phyloP scores from a whole-genome alignment of 2,329 filamentous ascomycete species.

The Fusarium clavum region DNA sequence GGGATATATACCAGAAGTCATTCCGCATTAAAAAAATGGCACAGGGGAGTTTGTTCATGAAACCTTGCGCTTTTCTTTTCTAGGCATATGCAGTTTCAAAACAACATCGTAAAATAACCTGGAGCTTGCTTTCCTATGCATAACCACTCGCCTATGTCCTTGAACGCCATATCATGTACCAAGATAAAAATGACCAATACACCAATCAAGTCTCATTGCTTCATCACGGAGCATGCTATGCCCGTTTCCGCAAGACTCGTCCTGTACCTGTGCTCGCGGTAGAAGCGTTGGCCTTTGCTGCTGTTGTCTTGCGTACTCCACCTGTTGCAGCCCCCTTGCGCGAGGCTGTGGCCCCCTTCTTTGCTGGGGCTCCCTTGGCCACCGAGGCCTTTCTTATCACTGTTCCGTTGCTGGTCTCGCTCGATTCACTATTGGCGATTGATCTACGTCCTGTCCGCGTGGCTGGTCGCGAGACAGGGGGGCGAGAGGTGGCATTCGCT shows the following conservation, averaged over 20 bases:
- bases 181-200: slow-evolving; percentile 9
- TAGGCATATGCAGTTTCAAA: slow-evolving; percentile 28
- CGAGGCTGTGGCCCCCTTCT: slow-evolving; percentile 66
- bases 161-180: slow-evolving; percentile 39
- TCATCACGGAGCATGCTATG: slow-evolving; percentile 45
- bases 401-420: slow-evolving; percentile 72
- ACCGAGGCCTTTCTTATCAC: slow-evolving; percentile 67
- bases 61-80: slow-evolving; percentile 35
- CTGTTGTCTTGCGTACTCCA: slow-evolving; percentile 56
- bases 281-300: slow-evolving; percentile 41
- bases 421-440: slow-evolving; percentile 72
- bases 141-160: slow-evolving; percentile 14
- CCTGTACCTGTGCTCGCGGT: slow-evolving; percentile 59
- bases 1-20: slow-evolving; percentile 27
- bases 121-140: slow-evolving; percentile 27
- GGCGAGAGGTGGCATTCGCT: slow-evolving; percentile 52
- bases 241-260: slow-evolving; percentile 67
- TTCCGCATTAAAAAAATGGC: slow-evolving; percentile 38
- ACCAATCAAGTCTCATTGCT: slow-evolving; percentile 1
- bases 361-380: slow-evolving; percentile 54
- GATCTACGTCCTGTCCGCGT: slow-evolving; percentile 64
- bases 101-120: slow-evolving; percentile 21
- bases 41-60: slow-evolving; percentile 28
- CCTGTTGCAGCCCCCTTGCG: slow-evolving; percentile 66
- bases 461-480: slow-evolving; percentile 51